Conservation (phyloP, 768 basidiomycete genomes). For the Mycena epipterygia region DNA sequence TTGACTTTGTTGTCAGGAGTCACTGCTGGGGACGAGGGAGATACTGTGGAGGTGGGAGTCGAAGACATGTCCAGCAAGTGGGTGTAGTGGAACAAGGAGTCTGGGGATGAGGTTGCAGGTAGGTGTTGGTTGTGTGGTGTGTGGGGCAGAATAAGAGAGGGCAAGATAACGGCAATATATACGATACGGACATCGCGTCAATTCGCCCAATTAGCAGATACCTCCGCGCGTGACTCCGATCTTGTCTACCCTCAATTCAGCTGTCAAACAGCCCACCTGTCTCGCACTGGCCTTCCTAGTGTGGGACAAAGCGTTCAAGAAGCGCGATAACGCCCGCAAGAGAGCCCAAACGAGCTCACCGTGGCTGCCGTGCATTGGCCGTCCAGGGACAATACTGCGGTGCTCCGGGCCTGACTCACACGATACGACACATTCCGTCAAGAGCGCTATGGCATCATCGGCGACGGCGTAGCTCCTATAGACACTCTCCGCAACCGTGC, state of each 20-base stretch:
- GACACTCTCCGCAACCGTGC: not conserved
- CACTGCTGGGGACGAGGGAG: constrained; percentile 21
- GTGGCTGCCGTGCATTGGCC: not conserved
- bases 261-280: not conserved
- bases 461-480: not conserved
- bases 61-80: constrained; percentile 33
- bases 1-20: constrained; percentile 26
- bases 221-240: constrained; percentile 22
- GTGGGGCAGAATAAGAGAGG: constrained; percentile 1
- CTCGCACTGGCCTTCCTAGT: not conserved
- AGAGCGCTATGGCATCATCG: not conserved
- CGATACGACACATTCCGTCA: not conserved
- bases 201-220: constrained; percentile 16
- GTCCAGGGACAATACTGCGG: not conserved
- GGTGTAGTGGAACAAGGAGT: constrained; percentile 17
- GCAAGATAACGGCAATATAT: constrained; percentile 16
- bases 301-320: constrained; percentile 11
- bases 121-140: constrained; percentile 12
- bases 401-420: not conserved
- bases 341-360: not conserved
- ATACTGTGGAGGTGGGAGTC: constrained; percentile 17
- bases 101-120: constrained; percentile 30
- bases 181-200: not conserved
- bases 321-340: constrained; percentile 17
- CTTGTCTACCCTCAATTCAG: constrained; percentile 5